phyloP scores from a whole-genome alignment of 2,329 filamentous ascomycete genomes.

The Coniochaeta hoffmannii region DNA sequence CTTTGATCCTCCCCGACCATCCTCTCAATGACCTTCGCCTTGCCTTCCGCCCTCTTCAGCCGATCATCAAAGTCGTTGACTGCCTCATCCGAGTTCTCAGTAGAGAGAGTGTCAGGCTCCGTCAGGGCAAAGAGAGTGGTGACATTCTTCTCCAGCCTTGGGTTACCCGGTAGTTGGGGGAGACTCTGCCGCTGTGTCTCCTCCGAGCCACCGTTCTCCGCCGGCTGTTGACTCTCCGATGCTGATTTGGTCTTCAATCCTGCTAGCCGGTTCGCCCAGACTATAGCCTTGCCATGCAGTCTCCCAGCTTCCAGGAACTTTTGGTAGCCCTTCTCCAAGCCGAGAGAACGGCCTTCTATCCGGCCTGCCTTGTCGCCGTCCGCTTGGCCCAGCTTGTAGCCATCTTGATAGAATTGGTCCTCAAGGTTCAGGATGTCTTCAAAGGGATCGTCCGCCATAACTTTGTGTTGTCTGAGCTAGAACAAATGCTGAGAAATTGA shows the following conservation, averaged over 20 bases:
- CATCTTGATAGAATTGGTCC: conserved; percentile 71
- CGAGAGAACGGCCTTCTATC: conserved; percentile 83
- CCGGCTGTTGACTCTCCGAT: not conserved
- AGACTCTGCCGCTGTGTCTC: conserved; percentile 14
- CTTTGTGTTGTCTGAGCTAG: too few species aligned
- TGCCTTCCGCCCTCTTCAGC: conserved; percentile 73
- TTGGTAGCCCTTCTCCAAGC: conserved; percentile 86
- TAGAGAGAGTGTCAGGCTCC: conserved; percentile 70
- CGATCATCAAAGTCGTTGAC: conserved; percentile 90
- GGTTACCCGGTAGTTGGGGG: conserved; percentile 44
- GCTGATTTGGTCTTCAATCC: not conserved
- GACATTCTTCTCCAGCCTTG: conserved; percentile 70
- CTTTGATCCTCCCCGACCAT: conserved; percentile 39
- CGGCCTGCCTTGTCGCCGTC: conserved; percentile 75
- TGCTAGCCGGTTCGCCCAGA: conserved; percentile 74
- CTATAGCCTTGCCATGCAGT: conserved; percentile 66
- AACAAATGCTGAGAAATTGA: too few species aligned
- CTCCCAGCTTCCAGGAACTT: conserved; percentile 79
- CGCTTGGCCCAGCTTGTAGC: conserved; percentile 64
- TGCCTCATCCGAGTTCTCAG: conserved; percentile 77
- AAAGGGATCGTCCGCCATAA: conserved; percentile 42
- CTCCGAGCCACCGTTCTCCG: not conserved
- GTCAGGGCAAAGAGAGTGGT: conserved; percentile 67
- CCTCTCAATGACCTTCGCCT: conserved; percentile 77
- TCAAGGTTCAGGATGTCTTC: conserved; percentile 54